Base-by-base conservation (phyloP, 345 rosid genomes). In the Iberis pinnata region DNA sequence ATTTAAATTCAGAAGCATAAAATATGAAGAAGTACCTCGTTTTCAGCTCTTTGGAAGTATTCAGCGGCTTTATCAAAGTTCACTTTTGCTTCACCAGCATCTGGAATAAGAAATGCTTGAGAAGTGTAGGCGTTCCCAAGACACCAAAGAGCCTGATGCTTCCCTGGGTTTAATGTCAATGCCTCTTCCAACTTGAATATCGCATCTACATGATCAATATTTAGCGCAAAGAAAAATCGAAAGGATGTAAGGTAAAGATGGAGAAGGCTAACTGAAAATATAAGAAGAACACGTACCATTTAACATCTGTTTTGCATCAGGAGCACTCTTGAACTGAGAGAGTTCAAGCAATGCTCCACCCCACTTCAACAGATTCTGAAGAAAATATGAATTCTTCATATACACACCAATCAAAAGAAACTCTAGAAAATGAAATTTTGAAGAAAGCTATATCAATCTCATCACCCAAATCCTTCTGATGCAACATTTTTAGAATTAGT, bases 101-200 rank as follows among this genome's bases (percentile, higher is more conserved):
- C 92, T 0, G 72, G 72, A 49, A 64, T 78, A 49, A 88, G 69
- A 70, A 92, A 92, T 1, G 86, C 98, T 45, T 52, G 67, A 26
- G 97, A 83, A 24, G 95, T 81, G 58, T 77, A 73, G 18, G 96
- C 98, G 68, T 88, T 92, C 31, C 97, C 98, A 47, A 85, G 22
- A 70, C 81, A 88, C 98, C 98, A 92, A 10, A 83, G 56, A 29
- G 97, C 70, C 40, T 92, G 88, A 55, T 78, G 95, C 60, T 64
- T 81, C 48, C 63, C 74, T 13, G 97, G 88, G 47, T 65, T 64
- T 60, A 83, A 10, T 51, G 53, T 20, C 78, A 92, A 71, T 18
- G 86, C 90, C 74, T 85, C 97, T 70, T 92, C 94, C 63, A 92
- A 71, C 80, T 85, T 88, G 6, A 88, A 63, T 56, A 81, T 74